Conservation (phyloP, 2,329 filamentous ascomycete species). For the Pseudocercospora pini-densiflorae region DNA sequence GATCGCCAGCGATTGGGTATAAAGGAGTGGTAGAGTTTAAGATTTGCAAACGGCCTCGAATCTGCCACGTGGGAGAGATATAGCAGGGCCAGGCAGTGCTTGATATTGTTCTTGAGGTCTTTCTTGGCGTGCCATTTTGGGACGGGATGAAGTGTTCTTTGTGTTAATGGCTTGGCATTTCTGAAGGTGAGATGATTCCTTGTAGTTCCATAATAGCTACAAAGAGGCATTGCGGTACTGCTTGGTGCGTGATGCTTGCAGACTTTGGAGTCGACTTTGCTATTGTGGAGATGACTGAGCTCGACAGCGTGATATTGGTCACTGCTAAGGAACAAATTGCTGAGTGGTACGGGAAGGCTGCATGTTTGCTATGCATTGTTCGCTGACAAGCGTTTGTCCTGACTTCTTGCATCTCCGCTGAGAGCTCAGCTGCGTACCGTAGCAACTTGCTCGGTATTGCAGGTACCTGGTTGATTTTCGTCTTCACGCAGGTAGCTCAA, state of each 20-base stretch:
- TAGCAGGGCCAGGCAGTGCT: neutral
- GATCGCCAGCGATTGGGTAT: neutral
- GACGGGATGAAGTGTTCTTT: neutral
- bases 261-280: neutral
- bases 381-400: neutral
- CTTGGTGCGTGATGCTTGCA: neutral
- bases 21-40: neutral
- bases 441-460: neutral
- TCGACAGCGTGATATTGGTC: neutral
- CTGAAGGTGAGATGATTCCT: neutral
- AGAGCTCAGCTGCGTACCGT: neutral
- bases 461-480: neutral
- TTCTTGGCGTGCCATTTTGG: neutral
- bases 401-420: neutral
- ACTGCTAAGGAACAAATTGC: neutral
- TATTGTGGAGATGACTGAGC: neutral
- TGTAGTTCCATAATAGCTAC: neutral
- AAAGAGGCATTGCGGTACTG: neutral
- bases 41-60: neutral
- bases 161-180: neutral
- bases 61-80: neutral
- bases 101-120: neutral
- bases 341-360: neutral
- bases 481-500: neutral
- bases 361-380: neutral